Evolutionary conservation across 108 stramenopile species (phyloP).

Genomic region (Epithemia pelagica): DNA sequence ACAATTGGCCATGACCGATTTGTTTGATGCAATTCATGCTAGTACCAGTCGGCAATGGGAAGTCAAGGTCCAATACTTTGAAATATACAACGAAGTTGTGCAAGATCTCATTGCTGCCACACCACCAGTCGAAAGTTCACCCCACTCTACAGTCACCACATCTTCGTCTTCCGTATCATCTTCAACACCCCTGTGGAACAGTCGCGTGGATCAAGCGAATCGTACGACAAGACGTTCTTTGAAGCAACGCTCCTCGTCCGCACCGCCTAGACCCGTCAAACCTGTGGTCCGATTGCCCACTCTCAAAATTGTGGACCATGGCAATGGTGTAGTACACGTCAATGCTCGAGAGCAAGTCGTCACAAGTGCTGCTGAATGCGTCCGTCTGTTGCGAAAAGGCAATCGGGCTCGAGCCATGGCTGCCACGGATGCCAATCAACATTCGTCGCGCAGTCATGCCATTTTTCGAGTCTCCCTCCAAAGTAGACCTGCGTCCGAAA

Average conservation of each 20-base stretch:
- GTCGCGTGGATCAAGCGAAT: constrained; percentile 9
- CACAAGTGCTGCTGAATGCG: constrained; percentile 70
- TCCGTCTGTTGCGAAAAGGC: constrained; percentile 75
- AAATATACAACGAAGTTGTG: constrained; percentile 99
- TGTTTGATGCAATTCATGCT: constrained; percentile 65
- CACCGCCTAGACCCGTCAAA: constrained; percentile 94
- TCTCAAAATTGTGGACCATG: constrained; percentile 93
- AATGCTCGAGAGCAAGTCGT: constrained; percentile 85
- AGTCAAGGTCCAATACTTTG: constrained; percentile 91
- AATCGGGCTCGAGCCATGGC: constrained; percentile 91
- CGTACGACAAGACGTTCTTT: constrained; percentile 38
- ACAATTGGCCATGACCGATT: constrained; percentile 89
- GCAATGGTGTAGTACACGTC: constrained; percentile 86
- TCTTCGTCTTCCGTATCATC: no score
- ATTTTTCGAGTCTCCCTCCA: constrained; percentile 86
- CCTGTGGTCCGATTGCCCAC: constrained; percentile 83
- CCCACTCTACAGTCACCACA: background rate
- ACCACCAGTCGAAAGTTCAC: background rate
- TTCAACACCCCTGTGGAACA: background rate
- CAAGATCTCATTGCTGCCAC: constrained; percentile 50
- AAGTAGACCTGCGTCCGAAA: constrained; percentile 9
- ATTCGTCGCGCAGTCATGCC: constrained; percentile 93
- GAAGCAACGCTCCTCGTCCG: constrained; percentile 86
- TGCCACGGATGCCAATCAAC: constrained; percentile 89
- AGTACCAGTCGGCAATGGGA: constrained; percentile 79